Conservation (phyloP, 805 yeast species). For the Candida germanica region DNA sequence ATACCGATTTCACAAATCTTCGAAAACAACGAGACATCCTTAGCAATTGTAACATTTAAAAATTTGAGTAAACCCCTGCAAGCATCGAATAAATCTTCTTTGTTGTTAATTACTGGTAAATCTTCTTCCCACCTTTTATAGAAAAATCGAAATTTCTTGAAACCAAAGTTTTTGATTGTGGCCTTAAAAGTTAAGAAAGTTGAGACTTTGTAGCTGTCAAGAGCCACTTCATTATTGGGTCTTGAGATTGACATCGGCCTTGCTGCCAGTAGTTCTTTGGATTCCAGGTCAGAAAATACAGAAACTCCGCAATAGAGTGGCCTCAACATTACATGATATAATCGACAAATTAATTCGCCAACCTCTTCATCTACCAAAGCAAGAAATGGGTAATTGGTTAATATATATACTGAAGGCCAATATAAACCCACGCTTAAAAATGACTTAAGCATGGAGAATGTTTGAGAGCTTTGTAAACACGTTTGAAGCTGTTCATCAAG, state of each 20-base stretch:
- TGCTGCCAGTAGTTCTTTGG: slow-evolving; percentile 19
- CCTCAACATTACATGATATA: slow-evolving; percentile 46
- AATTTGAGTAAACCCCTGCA: slow-evolving; percentile 46
- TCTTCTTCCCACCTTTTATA: slow-evolving; percentile 47
- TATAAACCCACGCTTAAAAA: slow-evolving; percentile 59
- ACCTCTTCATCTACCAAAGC: slow-evolving; percentile 52
- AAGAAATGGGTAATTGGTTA: slow-evolving; percentile 61
- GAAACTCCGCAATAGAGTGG: slow-evolving; percentile 41
- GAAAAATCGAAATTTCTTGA: slow-evolving; percentile 36
- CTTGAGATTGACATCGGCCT: slow-evolving; percentile 23
- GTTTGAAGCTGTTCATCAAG: neutral
- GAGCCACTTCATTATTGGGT: slow-evolving; percentile 21
- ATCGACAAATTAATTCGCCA: slow-evolving; percentile 44
- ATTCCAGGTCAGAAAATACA: slow-evolving; percentile 17
- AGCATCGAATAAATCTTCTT: slow-evolving; percentile 45
- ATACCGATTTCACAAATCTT: slow-evolving; percentile 62
- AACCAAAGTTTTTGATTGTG: slow-evolving; percentile 18
- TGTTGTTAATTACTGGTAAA: slow-evolving; percentile 33
- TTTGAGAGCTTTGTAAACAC: slow-evolving; percentile 10
- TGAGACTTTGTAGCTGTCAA: slow-evolving; percentile 21
- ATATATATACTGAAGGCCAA: slow-evolving; percentile 56
- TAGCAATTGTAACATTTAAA: slow-evolving; percentile 53
- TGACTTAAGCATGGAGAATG: slow-evolving; percentile 44
- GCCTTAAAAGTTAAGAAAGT: slow-evolving; percentile 32
- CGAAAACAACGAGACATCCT: slow-evolving; percentile 46